phyloP scores from a whole-genome alignment of 164 flowering plant genomes.

The Liquidambar formosana region DNA sequence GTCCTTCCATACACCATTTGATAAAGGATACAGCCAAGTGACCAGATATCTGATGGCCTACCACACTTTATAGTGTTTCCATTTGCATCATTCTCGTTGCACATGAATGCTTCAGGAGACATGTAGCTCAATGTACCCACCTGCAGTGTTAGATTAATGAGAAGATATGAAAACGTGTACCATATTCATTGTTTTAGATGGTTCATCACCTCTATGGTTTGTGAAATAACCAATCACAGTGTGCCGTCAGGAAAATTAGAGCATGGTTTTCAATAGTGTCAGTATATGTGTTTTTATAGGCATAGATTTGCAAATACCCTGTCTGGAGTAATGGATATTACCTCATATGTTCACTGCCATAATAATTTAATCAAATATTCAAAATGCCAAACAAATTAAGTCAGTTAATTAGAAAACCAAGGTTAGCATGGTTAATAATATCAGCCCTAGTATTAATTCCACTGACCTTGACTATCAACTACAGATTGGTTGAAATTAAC shows the following conservation, averaged over 20 bases:
- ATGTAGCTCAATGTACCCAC: conserved; percentile 97
- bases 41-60: conserved; percentile 98
- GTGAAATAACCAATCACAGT: too few relatives aligned
- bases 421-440: too few relatives aligned
- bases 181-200: not conserved
- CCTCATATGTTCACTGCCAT: not conserved
- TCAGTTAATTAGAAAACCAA: too few relatives aligned
- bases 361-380: not conserved
- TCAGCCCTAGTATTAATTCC: too few relatives aligned
- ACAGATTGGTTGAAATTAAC: not conserved
- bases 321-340: too few relatives aligned
- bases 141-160: conserved; percentile 38
- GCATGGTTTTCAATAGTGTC: not conserved
- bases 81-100: conserved; percentile 85
- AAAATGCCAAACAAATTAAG: not conserved
- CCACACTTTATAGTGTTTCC: conserved; percentile 95
- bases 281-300: not conserved
- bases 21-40: conserved; percentile 96
- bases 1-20: conserved; percentile 98
- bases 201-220: not conserved
- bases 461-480: too few relatives aligned
- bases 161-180: not conserved
- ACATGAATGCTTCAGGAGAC: conserved; percentile 99
- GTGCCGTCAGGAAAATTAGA: not conserved
- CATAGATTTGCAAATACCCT: not conserved